Conservation (phyloP, 495 filamentous ascomycete species). For the Penicillium roqueforti region DNA sequence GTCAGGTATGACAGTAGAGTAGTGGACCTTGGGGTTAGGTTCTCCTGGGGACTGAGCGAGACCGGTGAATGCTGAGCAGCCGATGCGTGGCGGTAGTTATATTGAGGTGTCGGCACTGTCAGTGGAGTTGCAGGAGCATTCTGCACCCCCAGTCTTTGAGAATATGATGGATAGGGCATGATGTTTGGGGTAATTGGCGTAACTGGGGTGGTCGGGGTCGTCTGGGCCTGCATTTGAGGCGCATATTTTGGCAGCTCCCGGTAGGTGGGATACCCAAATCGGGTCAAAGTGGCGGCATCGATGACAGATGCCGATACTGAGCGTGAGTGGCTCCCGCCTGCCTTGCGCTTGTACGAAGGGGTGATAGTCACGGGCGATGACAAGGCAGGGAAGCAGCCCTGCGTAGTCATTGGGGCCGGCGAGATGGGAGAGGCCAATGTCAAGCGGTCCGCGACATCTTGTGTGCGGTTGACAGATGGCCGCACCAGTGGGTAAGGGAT, state of each 20-base stretch:
- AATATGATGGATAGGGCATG: slow-evolving; percentile 39
- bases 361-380: slow-evolving; percentile 66
- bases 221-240: slow-evolving; percentile 39
- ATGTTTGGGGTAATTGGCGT: slow-evolving; percentile 42
- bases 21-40: slow-evolving; percentile 50
- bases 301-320: slow-evolving; percentile 67
- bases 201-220: slow-evolving; percentile 43
- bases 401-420: slow-evolving; percentile 37
- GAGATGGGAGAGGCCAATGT: slow-evolving; percentile 51
- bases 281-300: slow-evolving; percentile 61
- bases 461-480: slow-evolving; percentile 49
- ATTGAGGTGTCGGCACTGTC: slow-evolving; percentile 38
- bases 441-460: slow-evolving; percentile 60
- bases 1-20: slow-evolving; percentile 76
- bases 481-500: slow-evolving; percentile 38
- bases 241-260: slow-evolving; percentile 69
- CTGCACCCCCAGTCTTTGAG: slow-evolving; percentile 19
- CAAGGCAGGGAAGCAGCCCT: slow-evolving; percentile 34
- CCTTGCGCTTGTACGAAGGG: slow-evolving; percentile 44
- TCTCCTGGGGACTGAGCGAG: slow-evolving; percentile 32
- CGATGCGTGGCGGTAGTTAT: slow-evolving; percentile 36
- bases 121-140: slow-evolving; percentile 32
- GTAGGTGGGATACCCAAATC: slow-evolving; percentile 77
- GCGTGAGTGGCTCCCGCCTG: slow-evolving; percentile 43
- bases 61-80: slow-evolving; percentile 48